phyloP scores from a whole-genome alignment of 2,329 filamentous ascomycete genomes.

The Phaeosphaeriaceae sp. region DNA sequence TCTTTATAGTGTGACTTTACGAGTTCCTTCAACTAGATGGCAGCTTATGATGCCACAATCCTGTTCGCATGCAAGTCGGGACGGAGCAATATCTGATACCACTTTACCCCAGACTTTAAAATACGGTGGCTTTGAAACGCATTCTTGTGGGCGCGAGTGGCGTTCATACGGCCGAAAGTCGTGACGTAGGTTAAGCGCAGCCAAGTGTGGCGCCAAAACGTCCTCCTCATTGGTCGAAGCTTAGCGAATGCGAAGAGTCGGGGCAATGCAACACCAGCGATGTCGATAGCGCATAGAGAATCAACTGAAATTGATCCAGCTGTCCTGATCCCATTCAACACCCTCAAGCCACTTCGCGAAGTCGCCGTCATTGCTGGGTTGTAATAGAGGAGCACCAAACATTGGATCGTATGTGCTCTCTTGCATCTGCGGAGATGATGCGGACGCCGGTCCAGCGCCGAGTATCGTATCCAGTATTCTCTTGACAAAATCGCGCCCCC shows the following conservation, averaged over 20 bases:
- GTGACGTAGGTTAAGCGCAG: conserved; percentile 13
- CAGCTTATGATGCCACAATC: background rate
- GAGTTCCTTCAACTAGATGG: background rate
- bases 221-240: conserved; percentile 7
- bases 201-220: conserved; percentile 1
- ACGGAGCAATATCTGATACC: background rate
- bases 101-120: background rate
- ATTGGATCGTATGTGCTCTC: conserved; percentile 33
- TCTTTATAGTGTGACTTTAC: background rate
- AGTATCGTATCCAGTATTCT: conserved; percentile 55
- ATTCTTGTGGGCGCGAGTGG: conserved; percentile 1
- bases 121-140: background rate
- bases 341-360: conserved; percentile 56
- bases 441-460: conserved; percentile 27
- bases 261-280: background rate
- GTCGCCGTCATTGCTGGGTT: conserved; percentile 50
- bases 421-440: conserved; percentile 7
- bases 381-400: conserved; percentile 44
- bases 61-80: background rate
- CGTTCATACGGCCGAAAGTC: conserved; percentile 17
- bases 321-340: conserved; percentile 52
- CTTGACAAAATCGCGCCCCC: conserved; percentile 52
- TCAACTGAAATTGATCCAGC: conserved; percentile 37
- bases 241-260: conserved; percentile 5
- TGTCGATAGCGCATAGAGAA: background rate